Base-by-base conservation (phyloP, 495 filamentous ascomycete species). In the Delitschia confertaspora region DNA sequence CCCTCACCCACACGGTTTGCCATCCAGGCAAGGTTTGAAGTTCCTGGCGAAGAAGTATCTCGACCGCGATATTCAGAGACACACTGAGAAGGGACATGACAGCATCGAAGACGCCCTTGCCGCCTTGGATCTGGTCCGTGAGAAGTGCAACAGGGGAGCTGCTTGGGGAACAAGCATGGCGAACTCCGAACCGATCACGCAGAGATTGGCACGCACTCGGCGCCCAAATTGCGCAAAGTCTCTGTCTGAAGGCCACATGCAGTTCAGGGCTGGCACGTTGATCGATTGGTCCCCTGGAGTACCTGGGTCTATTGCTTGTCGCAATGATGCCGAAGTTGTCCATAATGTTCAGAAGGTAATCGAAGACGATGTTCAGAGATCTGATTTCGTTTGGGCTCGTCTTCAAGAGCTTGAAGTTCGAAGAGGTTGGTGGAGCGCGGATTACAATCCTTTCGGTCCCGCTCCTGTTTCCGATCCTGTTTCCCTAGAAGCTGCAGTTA, bases 81-180 rank as follows among this genome's bases (percentile, higher is more conserved):
- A 77, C 41, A 69, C 69, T 20, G 68, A 64, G 1, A 73, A 66
- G 13, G 91, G 91, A 6, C 91, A 98, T 56, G 79, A 95, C 69
- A 86, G 83, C 20, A 73, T 94, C 54, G 93, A 98, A 65, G 91
- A 98, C 59, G 85, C 91, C 10, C 76, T 71, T 32, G 86, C 91
- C 2, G 88, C 84, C 42, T 75, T 98, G 11, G 93, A 98, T 51
- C 78, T 98, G 1, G 77, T 95, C 7, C 94, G 89, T 58, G 78
- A 84, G 60, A 98, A 98, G 61, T 95, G 93, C 59, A 87, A 95
- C 55, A 86, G 83, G 55, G 91, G 93, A 29, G 79, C 78, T 34
- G 63, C 65, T 23, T 98, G 88, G 80, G 91, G 85, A 6, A 81
- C 79, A 0, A 74, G 71, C 37, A 87, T 88, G 17, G 67, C 73